Conservation (phyloP, 2,329 filamentous ascomycete genomes). For the Fusarium stilboides region DNA sequence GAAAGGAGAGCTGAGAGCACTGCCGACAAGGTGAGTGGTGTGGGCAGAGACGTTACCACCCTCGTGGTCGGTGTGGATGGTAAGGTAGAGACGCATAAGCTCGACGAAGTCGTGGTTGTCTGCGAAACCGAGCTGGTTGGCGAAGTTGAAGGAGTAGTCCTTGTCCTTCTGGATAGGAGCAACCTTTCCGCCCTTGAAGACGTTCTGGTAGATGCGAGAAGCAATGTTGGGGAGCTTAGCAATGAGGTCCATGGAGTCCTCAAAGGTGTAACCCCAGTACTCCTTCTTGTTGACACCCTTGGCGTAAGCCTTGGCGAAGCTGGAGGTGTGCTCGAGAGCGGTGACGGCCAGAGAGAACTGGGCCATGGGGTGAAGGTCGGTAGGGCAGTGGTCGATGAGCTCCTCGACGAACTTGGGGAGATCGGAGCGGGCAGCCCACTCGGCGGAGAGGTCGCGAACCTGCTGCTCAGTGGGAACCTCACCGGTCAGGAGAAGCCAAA, state of each 20-base stretch:
- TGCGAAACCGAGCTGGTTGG: slow-evolving; percentile 98
- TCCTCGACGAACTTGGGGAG: slow-evolving; percentile 99
- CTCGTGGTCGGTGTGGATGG: slow-evolving; percentile 99
- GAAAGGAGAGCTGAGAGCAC: slow-evolving; percentile 96
- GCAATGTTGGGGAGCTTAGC: slow-evolving; percentile 99
- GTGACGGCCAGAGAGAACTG: slow-evolving; percentile 99
- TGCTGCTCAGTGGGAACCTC: slow-evolving; percentile 98
- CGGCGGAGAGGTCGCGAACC: slow-evolving; percentile 96
- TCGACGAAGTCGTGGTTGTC: slow-evolving; percentile 97
- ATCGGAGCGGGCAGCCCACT: slow-evolving; percentile 98
- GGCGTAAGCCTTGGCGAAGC: slow-evolving; percentile 98
- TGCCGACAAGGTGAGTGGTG: slow-evolving; percentile 98
- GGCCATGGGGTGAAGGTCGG: slow-evolving; percentile 99
- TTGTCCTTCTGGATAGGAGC: slow-evolving; percentile 96
- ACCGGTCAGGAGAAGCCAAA: slow-evolving; percentile 99
- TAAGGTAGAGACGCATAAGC: slow-evolving; percentile 98
- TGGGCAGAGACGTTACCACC: slow-evolving; percentile 98
- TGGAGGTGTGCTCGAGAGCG: slow-evolving; percentile 97
- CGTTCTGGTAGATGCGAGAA: slow-evolving; percentile 99
- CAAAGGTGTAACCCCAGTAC: slow-evolving; percentile 99
- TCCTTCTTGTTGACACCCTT: slow-evolving; percentile 99
- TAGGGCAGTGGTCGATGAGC: slow-evolving; percentile 99
- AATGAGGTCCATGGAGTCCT: slow-evolving; percentile 99
- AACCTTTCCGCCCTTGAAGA: slow-evolving; percentile 99
- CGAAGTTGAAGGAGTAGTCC: slow-evolving; percentile 99